phyloP scores from a whole-genome alignment of 192 early-diverging fungal species.

The Jimgerdemannia lactiflua region DNA sequence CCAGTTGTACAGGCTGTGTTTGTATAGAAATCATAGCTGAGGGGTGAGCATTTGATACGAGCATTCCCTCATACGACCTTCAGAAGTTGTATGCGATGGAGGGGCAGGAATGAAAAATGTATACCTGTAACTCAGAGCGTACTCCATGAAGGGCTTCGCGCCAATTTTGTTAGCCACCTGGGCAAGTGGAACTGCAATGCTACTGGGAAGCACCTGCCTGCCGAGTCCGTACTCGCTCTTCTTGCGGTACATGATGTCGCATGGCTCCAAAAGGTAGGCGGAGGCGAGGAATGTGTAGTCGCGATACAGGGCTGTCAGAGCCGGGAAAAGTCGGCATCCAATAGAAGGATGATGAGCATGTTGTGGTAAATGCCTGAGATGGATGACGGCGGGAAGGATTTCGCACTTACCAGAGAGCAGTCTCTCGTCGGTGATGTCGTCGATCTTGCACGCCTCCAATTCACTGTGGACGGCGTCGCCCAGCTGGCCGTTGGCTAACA shows the following conservation, averaged over 20 bases:
- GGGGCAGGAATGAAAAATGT: too few species aligned
- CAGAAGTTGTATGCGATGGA: too few species aligned
- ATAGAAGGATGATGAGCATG: constrained; percentile 3
- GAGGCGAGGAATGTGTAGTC: constrained; percentile 88
- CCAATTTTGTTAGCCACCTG: constrained; percentile 67
- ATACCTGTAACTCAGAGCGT: constrained; percentile 62
- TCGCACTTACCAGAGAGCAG: constrained; percentile 59
- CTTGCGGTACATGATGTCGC: constrained; percentile 73
- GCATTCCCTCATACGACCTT: too few species aligned
- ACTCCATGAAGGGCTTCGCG: constrained; percentile 78
- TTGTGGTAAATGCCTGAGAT: background rate
- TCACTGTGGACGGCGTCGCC: constrained; percentile 72
- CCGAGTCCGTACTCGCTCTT: constrained; percentile 78
- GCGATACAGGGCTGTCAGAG: constrained; percentile 67
- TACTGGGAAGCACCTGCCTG: constrained; percentile 66
- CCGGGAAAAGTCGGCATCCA: background rate
- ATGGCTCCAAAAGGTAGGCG: constrained; percentile 88
- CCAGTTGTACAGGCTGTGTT: constrained; percentile 82
- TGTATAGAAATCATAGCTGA: background rate
- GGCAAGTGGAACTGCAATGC: constrained; percentile 76
- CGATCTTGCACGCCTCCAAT: constrained; percentile 72
- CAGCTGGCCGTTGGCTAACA: constrained; percentile 76
- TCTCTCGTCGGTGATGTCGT: constrained; percentile 63
- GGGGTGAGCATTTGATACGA: background rate
- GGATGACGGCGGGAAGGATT: background rate